Base-by-base conservation (phyloP, 2,329 filamentous ascomycete genomes). In the Aspergillus puulaauensis region DNA sequence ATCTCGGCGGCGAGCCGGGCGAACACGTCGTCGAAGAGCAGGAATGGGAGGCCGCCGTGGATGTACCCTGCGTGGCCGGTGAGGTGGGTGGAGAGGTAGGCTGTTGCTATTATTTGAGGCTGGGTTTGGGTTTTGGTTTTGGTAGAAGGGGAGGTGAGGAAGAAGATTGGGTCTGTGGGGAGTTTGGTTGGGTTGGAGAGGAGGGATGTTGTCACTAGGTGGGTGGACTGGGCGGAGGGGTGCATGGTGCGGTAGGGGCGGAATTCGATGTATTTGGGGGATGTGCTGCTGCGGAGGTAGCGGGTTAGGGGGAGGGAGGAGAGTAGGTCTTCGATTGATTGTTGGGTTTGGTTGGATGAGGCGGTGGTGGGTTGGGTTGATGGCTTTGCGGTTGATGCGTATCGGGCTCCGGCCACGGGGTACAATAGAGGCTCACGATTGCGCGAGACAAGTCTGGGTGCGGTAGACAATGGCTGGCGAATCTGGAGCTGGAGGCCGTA, bases 11-110 rank as follows among this genome's bases (percentile, higher is more conserved):
- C 50, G 21, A 33, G 27, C 14, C 50, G 41, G 19, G 50, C 50
- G 19, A 53, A 53, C 6, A 43, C 19, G 17, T 53, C 50, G 31
- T 53, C 50, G 14, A 53, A 45, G 41, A 53, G 50, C 5, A 53
- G n/a, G 17, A 35, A 35, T 17, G 40, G 15, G 9, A 53, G 27
- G 9, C 50, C 50, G 3, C 50, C 50, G 40, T 53, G 50, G 17
- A 53, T 31, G 19, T 37, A 46, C 12, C 40, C 50, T 12, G 41
- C 37, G 11, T 53, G 50, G 19, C 50, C 50, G 24, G 37, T 44
- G 11, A 45, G 17, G 19, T 45, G 24, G n/a, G n/a, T 23, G 11
- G 37, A 41, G 11, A 53, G 14, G 50, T 53, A 53, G 14, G 23
- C 12, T 14, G 41, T 37, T 24, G 40, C 41, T 53, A 46, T 53